A percentile compares a stretch with the other conserved stretches of the same genome.
These are phyloP conservation scores for Serendipita vermifera DNA, from an alignment of 768 basidiomycete genomes.

Conservation along the genomic window DNA sequence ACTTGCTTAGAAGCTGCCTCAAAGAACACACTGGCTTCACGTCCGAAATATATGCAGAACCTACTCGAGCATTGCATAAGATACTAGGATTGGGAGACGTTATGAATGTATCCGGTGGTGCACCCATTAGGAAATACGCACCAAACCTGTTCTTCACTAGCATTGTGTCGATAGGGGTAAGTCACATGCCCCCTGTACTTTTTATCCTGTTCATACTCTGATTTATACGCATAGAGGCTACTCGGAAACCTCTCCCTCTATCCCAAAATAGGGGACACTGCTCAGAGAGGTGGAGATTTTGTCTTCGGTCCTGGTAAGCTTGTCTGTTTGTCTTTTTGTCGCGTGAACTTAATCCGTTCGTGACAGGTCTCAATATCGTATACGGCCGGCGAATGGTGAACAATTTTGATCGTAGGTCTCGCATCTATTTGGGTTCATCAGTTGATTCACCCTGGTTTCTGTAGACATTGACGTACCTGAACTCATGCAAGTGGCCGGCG, in stretches of 20 bases:
- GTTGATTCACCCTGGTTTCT: neutral
- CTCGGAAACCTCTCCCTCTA: neutral
- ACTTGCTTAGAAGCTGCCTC: neutral
- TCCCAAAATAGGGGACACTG: constrained; percentile 33
- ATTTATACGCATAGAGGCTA: neutral
- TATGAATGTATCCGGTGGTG: no score
- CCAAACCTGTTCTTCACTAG: constrained; percentile 15
- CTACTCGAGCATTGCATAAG: constrained; percentile 43
- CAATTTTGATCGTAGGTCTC: constrained; percentile 44
- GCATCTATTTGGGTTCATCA: neutral
- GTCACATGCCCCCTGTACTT: neutral
- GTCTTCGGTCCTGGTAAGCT: constrained; percentile 48
- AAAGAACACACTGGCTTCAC: no score
- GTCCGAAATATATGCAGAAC: constrained; percentile 53
- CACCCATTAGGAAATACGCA: constrained; percentile 18
- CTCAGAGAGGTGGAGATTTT: constrained; percentile 52
- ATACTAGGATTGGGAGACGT: constrained; percentile 47
- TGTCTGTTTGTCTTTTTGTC: constrained; percentile 5
- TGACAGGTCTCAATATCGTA: constrained; percentile 7
- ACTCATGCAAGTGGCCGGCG: constrained; percentile 35
- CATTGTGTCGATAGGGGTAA: constrained; percentile 9
- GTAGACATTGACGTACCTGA: constrained; percentile 39
- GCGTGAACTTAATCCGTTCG: no score
- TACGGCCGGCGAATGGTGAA: constrained; percentile 49
- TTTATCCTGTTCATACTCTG: neutral